Evolutionary conservation across 768 basidiomycete genomes (phyloP).

Genomic region (Mrakia gelida): DNA sequence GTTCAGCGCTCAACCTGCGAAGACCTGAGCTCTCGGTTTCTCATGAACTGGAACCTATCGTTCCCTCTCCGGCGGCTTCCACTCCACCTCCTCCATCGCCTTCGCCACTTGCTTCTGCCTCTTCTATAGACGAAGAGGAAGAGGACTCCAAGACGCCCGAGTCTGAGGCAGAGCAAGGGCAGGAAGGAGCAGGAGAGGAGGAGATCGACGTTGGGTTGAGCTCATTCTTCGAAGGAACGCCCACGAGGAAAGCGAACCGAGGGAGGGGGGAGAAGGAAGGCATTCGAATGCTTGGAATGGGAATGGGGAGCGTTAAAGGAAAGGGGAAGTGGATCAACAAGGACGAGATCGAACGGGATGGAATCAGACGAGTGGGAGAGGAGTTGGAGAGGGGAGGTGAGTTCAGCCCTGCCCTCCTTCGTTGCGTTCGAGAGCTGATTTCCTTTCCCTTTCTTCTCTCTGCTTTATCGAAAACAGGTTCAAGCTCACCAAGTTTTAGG

Average conservation of each 20-base stretch:
- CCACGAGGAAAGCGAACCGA: too few relatives aligned
- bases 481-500: not conserved
- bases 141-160: not conserved
- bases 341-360: not conserved
- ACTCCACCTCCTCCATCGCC: not conserved
- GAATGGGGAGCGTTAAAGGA: too few relatives aligned
- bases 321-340: not conserved
- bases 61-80: not conserved
- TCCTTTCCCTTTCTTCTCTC: not conserved
- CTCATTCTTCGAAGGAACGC: not conserved
- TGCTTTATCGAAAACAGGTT: too few relatives aligned
- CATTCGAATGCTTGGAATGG: too few relatives aligned
- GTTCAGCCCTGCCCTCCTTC: not conserved
- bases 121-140: not conserved
- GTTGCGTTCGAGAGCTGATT: not conserved
- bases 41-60: conserved; percentile 15
- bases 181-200: not conserved
- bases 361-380: not conserved
- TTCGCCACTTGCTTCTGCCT: not conserved
- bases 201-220: not conserved
- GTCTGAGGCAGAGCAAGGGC: not conserved
- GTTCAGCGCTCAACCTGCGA: not conserved
- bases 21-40: conserved; percentile 8
- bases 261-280: too few relatives aligned
- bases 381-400: not conserved